Conservation (phyloP, 139 green algal species). For the Picochlorum sp. region DNA sequence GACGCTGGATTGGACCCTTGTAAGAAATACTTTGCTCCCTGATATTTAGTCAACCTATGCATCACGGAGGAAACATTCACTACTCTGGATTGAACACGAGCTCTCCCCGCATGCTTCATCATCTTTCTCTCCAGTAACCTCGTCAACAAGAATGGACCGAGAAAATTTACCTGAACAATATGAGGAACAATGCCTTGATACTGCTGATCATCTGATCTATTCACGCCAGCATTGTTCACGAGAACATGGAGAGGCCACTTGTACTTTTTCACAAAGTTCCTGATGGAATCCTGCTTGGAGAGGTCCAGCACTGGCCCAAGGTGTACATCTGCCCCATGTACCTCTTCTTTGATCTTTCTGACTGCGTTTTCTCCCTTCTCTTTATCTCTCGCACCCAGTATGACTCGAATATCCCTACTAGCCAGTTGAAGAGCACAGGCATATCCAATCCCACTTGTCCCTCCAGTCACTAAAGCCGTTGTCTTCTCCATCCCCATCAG, state of each 20-base stretch:
- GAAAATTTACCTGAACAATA: conserved; percentile 26
- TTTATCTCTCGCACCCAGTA: conserved; percentile 33
- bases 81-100: conserved; percentile 24
- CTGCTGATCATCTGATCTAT: conserved; percentile 7
- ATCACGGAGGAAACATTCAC: conserved; percentile 44
- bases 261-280: conserved; percentile 30
- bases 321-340: conserved; percentile 17
- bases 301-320: conserved; percentile 32
- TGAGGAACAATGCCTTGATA: conserved; percentile 18
- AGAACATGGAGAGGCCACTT: conserved; percentile 17
- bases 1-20: conserved; percentile 1
- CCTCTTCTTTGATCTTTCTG: conserved; percentile 18
- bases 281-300: conserved; percentile 16
- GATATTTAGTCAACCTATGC: conserved; percentile 27
- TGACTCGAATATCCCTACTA: conserved; percentile 15
- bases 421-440: conserved; percentile 32
- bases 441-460: conserved; percentile 33
- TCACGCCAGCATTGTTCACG: conserved; percentile 40
- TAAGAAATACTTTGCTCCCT: conserved; percentile 24
- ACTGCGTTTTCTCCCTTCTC: conserved; percentile 12
- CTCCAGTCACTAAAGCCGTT: conserved; percentile 27
- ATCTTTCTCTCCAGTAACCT: conserved; percentile 42
- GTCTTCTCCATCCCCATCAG: not conserved
- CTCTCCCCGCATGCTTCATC: conserved; percentile 13
- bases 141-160: conserved; percentile 58